Evolutionary conservation across 192 early-diverging fungal species (phyloP).

Genomic region (Coemansia sp.): DNA sequence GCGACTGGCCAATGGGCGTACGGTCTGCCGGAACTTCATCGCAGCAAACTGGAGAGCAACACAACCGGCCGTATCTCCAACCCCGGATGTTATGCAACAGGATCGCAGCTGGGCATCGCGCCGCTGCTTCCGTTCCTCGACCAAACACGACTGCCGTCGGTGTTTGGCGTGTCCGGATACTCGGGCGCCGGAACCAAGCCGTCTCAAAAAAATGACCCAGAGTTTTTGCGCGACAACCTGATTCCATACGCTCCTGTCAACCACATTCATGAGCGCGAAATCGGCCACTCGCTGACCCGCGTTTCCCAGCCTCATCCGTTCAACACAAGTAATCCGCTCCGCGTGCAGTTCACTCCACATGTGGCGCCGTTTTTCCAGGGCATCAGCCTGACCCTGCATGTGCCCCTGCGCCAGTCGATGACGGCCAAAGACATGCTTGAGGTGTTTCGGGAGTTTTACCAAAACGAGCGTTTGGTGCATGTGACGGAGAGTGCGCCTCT

Average conservation of each 20-base stretch:
- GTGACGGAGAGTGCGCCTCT: constrained; percentile 75
- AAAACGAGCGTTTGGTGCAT: constrained; percentile 77
- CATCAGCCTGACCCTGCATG: constrained; percentile 83
- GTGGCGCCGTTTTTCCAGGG: constrained; percentile 94
- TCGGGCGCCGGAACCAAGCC: constrained; percentile 98
- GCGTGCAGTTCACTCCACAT: constrained; percentile 84
- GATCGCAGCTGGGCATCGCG: constrained; percentile 84
- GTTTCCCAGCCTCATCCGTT: constrained; percentile 14
- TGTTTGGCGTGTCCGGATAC: constrained; percentile 97
- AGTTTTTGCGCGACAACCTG: constrained; percentile 82
- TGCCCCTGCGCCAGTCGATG: constrained; percentile 79
- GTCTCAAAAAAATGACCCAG: constrained; percentile 92
- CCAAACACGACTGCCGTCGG: constrained; percentile 60
- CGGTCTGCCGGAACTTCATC: constrained; percentile 83
- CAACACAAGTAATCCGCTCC: constrained; percentile 25
- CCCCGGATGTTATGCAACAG: constrained; percentile 99
- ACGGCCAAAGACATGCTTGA: constrained; percentile 68
- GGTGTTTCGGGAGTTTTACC: constrained; percentile 71
- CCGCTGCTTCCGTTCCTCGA: constrained; percentile 76
- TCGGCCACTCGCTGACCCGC: constrained; percentile 69
- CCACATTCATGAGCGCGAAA: constrained; percentile 97
- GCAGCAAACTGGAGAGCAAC: constrained; percentile 54
- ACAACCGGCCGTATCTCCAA: constrained; percentile 80
- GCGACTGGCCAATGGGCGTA: constrained; percentile 77
- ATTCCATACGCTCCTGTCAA: constrained; percentile 89